Conservation (phyloP, 1,139 yeast genomes). For the Nakaseomyces delphensis region DNA sequence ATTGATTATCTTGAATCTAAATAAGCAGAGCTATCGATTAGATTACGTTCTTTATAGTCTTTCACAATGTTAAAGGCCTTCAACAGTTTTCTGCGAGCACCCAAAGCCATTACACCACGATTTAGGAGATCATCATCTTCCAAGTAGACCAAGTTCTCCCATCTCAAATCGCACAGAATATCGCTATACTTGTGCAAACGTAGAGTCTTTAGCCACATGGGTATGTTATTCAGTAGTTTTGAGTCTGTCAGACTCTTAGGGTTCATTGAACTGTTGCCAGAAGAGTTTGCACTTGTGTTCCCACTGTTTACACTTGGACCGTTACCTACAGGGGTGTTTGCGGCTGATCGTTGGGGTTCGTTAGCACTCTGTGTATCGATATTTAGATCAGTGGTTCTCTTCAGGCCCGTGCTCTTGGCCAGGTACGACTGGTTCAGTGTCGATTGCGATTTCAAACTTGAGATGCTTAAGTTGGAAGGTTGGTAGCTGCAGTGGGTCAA, state of each 20-base stretch:
- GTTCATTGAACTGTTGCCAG: constrained; percentile 41
- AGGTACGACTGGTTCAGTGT: constrained; percentile 6
- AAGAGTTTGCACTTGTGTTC: constrained; percentile 14
- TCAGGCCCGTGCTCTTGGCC: constrained; percentile 13
- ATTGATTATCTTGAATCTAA: constrained; percentile 5
- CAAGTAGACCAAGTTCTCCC: constrained; percentile 71
- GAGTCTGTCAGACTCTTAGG: constrained; percentile 59
- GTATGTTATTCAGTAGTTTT: constrained; percentile 64
- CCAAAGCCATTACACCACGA: constrained; percentile 85
- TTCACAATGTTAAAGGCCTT: constrained; percentile 84
- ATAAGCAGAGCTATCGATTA: constrained; percentile 28
- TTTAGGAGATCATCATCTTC: constrained; percentile 61
- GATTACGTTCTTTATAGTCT: constrained; percentile 35
- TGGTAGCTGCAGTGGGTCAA: constrained; percentile 8
- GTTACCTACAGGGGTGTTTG: constrained; percentile 6
- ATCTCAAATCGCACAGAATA: constrained; percentile 60
- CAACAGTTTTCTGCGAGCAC: constrained; percentile 85
- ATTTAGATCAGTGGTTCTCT: constrained; percentile 10
- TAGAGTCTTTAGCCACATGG: constrained; percentile 84
- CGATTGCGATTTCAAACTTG: constrained; percentile 1
- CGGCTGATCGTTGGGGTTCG: constrained; percentile 9
- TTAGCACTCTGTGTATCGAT: constrained; percentile 12
- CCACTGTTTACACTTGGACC: constrained; percentile 5
- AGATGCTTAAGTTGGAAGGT: constrained; percentile 7
- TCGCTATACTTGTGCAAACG: constrained; percentile 91